Conservation (phyloP, 148 eudicot genomes). For the Fagopyrum tataricum region DNA sequence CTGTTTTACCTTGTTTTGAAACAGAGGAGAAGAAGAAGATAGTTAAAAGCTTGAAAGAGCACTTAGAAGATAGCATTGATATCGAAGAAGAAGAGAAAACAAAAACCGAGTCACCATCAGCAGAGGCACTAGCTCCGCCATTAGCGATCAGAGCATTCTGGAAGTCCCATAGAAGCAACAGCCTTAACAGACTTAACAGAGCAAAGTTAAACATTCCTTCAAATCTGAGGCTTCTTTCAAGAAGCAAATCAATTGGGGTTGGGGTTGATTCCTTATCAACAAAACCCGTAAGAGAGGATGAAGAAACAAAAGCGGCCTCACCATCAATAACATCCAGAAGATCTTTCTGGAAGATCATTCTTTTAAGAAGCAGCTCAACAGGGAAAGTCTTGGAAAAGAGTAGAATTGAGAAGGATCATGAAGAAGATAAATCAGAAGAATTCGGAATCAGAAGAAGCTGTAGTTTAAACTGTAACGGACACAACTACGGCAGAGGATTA, state of each 20-base stretch:
- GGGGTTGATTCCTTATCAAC: background rate
- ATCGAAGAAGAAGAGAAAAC: conserved; percentile 22
- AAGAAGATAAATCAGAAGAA: background rate
- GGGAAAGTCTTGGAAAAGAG: conserved; percentile 22
- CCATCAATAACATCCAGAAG: background rate
- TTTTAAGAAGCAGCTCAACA: conserved; percentile 68
- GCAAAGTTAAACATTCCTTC: background rate
- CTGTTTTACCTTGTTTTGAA: background rate
- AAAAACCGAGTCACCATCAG: background rate
- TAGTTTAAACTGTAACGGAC: background rate
- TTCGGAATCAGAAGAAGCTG: background rate
- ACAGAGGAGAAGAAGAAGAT: conserved; percentile 18
- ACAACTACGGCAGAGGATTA: background rate
- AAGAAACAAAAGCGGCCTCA: background rate
- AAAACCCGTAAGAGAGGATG: conserved; percentile 4
- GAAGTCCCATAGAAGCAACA: conserved; percentile 45
- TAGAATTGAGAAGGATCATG: background rate
- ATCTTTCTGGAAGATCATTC: conserved; percentile 15
- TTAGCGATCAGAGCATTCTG: conserved; percentile 18
- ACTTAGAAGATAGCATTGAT: conserved; percentile 32
- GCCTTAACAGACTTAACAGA: conserved; percentile 2
- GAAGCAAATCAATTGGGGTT: conserved; percentile 5
- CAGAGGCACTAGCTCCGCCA: background rate
- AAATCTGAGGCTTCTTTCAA: conserved; percentile 6
- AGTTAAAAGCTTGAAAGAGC: conserved; percentile 54